Conservation (phyloP, 768 basidiomycete genomes). For the Leccinum truebloodii region DNA sequence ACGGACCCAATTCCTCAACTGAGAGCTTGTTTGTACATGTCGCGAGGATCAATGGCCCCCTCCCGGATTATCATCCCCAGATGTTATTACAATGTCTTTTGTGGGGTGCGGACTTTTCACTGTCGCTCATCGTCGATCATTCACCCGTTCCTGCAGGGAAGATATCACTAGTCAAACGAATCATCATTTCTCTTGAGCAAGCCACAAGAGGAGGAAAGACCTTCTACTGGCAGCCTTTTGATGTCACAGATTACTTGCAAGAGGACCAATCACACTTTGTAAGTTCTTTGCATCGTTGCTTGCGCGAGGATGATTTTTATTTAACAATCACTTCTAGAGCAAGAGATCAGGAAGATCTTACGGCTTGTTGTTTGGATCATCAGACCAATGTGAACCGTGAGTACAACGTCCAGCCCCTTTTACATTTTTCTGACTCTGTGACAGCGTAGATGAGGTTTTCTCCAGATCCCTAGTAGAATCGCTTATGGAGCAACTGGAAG, state of each 20-base stretch:
- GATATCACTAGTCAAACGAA: slow-evolving; percentile 78
- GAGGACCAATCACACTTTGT: slow-evolving; percentile 25
- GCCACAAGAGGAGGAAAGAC: slow-evolving; percentile 17
- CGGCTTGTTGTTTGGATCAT: slow-evolving; percentile 53
- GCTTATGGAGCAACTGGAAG: slow-evolving; percentile 66
- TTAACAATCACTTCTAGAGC: slow-evolving; percentile 10
- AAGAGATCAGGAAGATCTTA: slow-evolving; percentile 39
- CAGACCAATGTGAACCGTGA: slow-evolving; percentile 48
- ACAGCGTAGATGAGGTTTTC: slow-evolving; percentile 55
- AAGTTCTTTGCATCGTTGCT: slow-evolving; percentile 1
- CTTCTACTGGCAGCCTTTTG: slow-evolving; percentile 48
- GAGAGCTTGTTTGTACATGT: slow-evolving; percentile 80
- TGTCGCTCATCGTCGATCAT: background rate
- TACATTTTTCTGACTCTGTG: slow-evolving; percentile 5
- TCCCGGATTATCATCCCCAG: slow-evolving; percentile 92
- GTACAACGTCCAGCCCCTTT: slow-evolving; percentile 13
- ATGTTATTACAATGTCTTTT: slow-evolving; percentile 89
- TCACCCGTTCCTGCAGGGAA: slow-evolving; percentile 55
- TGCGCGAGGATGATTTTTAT: background rate
- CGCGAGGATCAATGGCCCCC: slow-evolving; percentile 79
- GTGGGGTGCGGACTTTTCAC: slow-evolving; percentile 64
- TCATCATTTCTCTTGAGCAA: slow-evolving; percentile 67
- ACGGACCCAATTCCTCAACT: slow-evolving; percentile 23
- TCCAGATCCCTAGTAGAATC: slow-evolving; percentile 58
- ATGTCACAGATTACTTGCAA: slow-evolving; percentile 48